phyloP scores from a whole-genome alignment of 139 green algal genomes.

The Pseudopediastrum boryanum region DNA sequence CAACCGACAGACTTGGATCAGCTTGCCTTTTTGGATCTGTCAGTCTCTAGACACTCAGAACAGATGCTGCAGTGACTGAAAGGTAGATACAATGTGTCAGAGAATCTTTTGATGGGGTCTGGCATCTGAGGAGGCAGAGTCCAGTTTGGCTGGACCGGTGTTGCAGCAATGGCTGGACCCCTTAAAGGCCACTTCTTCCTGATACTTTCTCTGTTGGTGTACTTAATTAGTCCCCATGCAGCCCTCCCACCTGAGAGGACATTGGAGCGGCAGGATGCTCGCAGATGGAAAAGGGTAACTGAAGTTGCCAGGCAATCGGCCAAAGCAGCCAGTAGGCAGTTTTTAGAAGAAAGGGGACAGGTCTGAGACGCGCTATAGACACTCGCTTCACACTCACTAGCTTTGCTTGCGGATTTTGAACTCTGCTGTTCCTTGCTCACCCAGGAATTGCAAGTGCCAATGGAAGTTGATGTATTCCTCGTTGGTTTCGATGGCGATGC shows the following conservation, averaged over 20 bases:
- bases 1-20: too few relatives aligned
- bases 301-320: not conserved
- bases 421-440: not conserved
- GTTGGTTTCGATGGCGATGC: constrained; percentile 54
- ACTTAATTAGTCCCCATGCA: not conserved
- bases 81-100: too few relatives aligned
- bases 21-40: too few relatives aligned
- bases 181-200: not conserved
- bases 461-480: constrained; percentile 55
- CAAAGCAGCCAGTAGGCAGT: not conserved
- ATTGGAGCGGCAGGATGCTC: not conserved
- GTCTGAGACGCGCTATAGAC: not conserved
- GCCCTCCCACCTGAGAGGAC: not conserved
- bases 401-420: not conserved
- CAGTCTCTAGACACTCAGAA: too few relatives aligned
- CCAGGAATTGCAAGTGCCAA: constrained; percentile 36
- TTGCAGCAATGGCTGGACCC: not conserved
- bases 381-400: too few relatives aligned
- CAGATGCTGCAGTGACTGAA: too few relatives aligned
- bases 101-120: too few relatives aligned
- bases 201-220: not conserved
- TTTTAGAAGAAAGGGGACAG: not conserved
- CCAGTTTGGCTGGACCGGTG: too few relatives aligned
- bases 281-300: not conserved
- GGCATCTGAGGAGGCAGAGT: too few relatives aligned